Percentiles rank a stretch among this genome's conserved stretches.
phyloP scores from a whole-genome alignment of 2,329 filamentous ascomycete genomes.

The Sarocladium kiliense region DNA sequence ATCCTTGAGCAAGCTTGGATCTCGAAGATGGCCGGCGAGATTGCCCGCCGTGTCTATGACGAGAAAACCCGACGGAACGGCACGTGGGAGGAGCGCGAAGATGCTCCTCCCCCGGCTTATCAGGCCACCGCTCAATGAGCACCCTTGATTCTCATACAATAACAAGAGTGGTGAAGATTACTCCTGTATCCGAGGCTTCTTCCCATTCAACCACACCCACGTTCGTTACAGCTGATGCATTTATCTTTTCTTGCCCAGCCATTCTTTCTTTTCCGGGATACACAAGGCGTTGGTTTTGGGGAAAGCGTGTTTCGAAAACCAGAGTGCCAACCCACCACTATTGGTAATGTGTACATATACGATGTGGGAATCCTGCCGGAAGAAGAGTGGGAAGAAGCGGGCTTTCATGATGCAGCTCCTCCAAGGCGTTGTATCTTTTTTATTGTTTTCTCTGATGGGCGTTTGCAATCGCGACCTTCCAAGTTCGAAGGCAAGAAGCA shows the following conservation, averaged over 20 bases:
- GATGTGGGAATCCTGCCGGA: not conserved
- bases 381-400: not conserved
- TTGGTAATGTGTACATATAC: constrained; percentile 13
- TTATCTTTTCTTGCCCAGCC: constrained; percentile 1
- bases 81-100: constrained; percentile 46
- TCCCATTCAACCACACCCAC: not conserved
- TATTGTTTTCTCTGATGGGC: not conserved
- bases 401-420: constrained; percentile 1
- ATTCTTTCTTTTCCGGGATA: constrained; percentile 10
- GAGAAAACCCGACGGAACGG: constrained; percentile 60
- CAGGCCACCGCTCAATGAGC: constrained; percentile 41
- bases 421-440: constrained; percentile 3
- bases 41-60: constrained; percentile 80
- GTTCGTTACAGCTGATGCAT: not conserved
- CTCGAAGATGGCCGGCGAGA: constrained; percentile 89
- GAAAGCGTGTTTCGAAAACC: constrained; percentile 1
- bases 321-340: not conserved
- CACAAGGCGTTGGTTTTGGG: constrained; percentile 11
- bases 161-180: not conserved
- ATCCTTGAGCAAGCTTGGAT: constrained; percentile 82
- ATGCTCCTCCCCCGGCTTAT: constrained; percentile 58
- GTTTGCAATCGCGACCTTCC: not conserved
- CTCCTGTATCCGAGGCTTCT: not conserved
- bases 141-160: not conserved
- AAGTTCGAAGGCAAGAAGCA: not conserved